Evolutionary conservation across 1,139 yeast species (phyloP).

Genomic region (Lizanozyma gosingica): DNA sequence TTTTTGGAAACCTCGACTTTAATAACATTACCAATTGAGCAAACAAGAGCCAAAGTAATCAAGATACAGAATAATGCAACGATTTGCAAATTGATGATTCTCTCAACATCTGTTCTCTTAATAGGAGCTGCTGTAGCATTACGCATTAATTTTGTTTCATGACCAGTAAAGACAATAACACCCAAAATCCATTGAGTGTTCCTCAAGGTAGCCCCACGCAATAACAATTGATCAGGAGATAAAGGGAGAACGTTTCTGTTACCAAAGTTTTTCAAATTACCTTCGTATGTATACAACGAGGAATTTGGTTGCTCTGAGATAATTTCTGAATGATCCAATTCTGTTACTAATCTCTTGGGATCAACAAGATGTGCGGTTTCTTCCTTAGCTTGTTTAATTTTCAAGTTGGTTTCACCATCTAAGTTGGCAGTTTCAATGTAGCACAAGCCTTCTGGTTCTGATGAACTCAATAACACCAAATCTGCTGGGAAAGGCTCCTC

Average conservation of each 20-base stretch:
- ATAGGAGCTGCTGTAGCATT: slow-evolving; percentile 98
- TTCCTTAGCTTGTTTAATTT: slow-evolving; percentile 78
- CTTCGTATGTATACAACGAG: slow-evolving; percentile 90
- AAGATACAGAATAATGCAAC: slow-evolving; percentile 78
- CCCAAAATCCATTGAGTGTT: slow-evolving; percentile 97
- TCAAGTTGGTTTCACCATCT: slow-evolving; percentile 96
- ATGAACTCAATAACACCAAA: slow-evolving; percentile 70
- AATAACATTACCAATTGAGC: slow-evolving; percentile 83
- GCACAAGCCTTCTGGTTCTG: slow-evolving; percentile 97
- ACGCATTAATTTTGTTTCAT: slow-evolving; percentile 95
- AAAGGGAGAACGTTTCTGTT: slow-evolving; percentile 51
- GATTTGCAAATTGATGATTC: slow-evolving; percentile 88
- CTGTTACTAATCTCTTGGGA: slow-evolving; percentile 33
- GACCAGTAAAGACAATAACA: slow-evolving; percentile 90
- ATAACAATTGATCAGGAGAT: slow-evolving; percentile 80
- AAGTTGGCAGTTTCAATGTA: slow-evolving; percentile 95
- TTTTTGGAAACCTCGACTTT: slow-evolving; percentile 49
- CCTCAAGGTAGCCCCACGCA: slow-evolving; percentile 92
- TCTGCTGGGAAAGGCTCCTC: slow-evolving; percentile 97
- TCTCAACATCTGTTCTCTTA: slow-evolving; percentile 93
- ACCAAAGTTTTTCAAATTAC: slow-evolving; percentile 59
- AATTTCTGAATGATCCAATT: slow-evolving; percentile 31
- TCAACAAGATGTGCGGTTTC: slow-evolving; percentile 74
- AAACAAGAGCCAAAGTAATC: slow-evolving; percentile 64
- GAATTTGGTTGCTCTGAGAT: slow-evolving; percentile 91